Evolutionary conservation across 257 asterid species (phyloP).

Genomic region (Parsonsia alboflavescens): DNA sequence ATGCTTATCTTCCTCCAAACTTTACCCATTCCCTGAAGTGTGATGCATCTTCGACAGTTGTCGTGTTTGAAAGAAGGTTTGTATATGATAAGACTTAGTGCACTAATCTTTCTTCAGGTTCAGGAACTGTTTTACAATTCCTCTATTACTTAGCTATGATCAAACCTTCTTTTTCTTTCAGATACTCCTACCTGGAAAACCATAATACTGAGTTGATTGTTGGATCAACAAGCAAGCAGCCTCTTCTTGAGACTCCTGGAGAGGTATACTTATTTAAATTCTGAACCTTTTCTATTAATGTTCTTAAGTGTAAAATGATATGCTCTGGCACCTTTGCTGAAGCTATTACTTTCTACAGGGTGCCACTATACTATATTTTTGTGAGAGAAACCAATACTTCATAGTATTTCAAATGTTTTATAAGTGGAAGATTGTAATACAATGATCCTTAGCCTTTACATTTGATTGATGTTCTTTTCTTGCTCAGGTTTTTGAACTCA

Average conservation of each 20-base stretch:
- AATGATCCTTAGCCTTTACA: not conserved
- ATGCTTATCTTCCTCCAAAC: conserved; percentile 88
- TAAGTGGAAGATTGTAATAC: not conserved
- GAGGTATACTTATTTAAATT: conserved; percentile 44
- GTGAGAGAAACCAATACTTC: not conserved
- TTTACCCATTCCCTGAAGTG: conserved; percentile 46
- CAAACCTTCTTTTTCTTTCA: conserved; percentile 25
- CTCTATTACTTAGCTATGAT: conserved; percentile 8
- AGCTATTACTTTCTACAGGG: not conserved
- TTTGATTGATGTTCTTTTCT: not conserved
- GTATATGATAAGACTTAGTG: not conserved
- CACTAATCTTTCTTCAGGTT: not conserved
- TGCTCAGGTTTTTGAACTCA: conserved; percentile 77
- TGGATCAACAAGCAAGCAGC: conserved; percentile 68
- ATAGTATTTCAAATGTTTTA: not conserved
- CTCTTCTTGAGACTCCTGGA: conserved; percentile 89
- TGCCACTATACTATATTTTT: not conserved
- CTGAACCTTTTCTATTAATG: not conserved
- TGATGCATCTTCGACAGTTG: conserved; percentile 59
- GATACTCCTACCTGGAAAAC: conserved; percentile 61
- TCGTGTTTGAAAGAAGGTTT: conserved; percentile 86
- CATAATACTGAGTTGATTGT: conserved; percentile 45
- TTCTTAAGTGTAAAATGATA: not conserved
- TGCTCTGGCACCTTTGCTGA: not conserved
- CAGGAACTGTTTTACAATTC: not conserved